phyloP scores from a whole-genome alignment of 371 early-diverging fungal genomes.

The Rozella allomycis region DNA sequence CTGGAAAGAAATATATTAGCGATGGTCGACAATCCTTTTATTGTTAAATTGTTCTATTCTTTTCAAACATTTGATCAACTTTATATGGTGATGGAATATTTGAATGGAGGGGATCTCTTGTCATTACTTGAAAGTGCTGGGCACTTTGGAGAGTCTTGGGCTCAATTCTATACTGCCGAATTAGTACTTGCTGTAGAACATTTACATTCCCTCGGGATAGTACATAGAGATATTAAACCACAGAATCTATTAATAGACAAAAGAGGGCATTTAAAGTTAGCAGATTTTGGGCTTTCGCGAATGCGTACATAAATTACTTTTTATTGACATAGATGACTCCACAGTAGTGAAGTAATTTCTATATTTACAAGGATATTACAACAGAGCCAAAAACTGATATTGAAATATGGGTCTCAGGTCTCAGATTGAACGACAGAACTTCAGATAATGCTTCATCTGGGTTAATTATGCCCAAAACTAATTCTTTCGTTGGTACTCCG shows the following conservation, averaged over 20 bases:
- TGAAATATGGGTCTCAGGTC: no score
- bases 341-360: no score
- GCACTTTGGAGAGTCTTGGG: constrained; percentile 46
- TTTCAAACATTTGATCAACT: constrained; percentile 47
- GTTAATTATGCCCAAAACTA: constrained; percentile 1
- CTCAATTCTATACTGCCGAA: constrained; percentile 67
- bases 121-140: constrained; percentile 55
- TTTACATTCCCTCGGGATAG: constrained; percentile 52
- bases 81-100: constrained; percentile 87
- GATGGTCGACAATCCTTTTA: constrained; percentile 33
- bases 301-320: no score
- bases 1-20: constrained; percentile 44
- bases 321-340: no score
- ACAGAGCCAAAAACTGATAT: no score
- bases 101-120: constrained; percentile 96
- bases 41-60: constrained; percentile 42
- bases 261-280: constrained; percentile 74
- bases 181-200: constrained; percentile 64
- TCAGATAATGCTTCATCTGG: no score
- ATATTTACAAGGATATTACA: no score
- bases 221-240: constrained; percentile 74
- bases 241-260: constrained; percentile 75
- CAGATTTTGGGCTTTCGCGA: constrained; percentile 81
- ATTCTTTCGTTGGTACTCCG: constrained; percentile 24
- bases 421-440: no score